Evolutionary conservation across 78 protist species (phyloP).

Genomic region (Dictyostelium brefeldianum): DNA sequence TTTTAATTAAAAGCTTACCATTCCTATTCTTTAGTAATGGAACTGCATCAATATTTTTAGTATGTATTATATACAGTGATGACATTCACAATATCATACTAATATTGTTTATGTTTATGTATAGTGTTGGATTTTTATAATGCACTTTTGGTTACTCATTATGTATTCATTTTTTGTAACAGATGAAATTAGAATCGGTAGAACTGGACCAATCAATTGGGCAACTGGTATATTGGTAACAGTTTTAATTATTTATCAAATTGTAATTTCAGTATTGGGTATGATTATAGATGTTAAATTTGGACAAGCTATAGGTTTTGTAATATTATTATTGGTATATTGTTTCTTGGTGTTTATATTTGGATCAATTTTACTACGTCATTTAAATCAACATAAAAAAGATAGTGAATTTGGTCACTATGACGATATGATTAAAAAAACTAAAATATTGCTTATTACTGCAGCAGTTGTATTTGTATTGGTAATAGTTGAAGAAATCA

Average conservation of each 20-base stretch:
- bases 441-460: not conserved
- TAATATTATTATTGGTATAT: conserved; percentile 12
- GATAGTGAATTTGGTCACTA: not conserved
- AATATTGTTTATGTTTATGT: too few species aligned
- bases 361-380: conserved; percentile 5
- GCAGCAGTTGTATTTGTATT: not conserved
- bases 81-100: too few species aligned
- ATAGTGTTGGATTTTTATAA: too few species aligned
- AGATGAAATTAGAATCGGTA: not conserved
- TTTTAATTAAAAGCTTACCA: not conserved
- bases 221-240: not conserved
- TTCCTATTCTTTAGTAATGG: not conserved
- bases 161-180: conserved; percentile 52
- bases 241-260: conserved; percentile 1
- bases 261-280: not conserved
- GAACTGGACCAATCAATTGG: not conserved
- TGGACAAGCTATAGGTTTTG: conserved; percentile 20
- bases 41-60: not conserved
- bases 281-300: not conserved
- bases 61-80: too few species aligned
- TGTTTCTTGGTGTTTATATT: not conserved
- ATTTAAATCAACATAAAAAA: conserved; percentile 23
- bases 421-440: conserved; percentile 26
- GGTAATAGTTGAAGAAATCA: not conserved
- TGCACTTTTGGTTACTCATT: not conserved